A percentile compares a stretch with the other conserved stretches of the same genome.
phyloP scores from a whole-genome alignment of 192 early-diverging fungal genomes.

The Coemansia sp. region DNA sequence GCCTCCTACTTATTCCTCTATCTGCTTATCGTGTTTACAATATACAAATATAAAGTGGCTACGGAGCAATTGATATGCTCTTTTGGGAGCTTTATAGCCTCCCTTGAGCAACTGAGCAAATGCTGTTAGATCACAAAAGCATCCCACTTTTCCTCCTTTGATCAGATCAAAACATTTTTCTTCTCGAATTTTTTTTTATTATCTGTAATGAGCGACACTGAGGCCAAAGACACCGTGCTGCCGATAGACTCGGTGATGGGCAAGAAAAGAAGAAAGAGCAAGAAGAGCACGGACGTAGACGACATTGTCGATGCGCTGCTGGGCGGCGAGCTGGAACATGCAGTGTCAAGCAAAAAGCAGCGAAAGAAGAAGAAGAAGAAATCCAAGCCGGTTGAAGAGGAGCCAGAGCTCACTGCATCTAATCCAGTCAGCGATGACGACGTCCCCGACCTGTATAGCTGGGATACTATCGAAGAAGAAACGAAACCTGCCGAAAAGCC shows the following conservation, averaged over 20 bases:
- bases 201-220: background rate
- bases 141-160: no score
- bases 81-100: no score
- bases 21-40: background rate
- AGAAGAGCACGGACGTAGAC: conserved; percentile 13
- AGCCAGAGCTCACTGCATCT: background rate
- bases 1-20: background rate
- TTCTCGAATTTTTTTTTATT: no score
- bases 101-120: no score
- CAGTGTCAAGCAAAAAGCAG: conserved; percentile 8
- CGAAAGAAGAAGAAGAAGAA: background rate
- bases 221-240: conserved; percentile 19
- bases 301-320: conserved; percentile 46
- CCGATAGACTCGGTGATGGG: conserved; percentile 13
- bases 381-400: background rate
- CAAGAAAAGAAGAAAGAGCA: conserved; percentile 5
- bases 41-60: no score
- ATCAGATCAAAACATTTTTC: no score
- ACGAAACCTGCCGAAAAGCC: background rate
- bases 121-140: no score
- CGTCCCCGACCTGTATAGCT: conserved; percentile 41
- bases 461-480: conserved; percentile 19
- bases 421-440: conserved; percentile 18
- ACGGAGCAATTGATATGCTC: no score
- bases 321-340: conserved; percentile 16